phyloP scores from a whole-genome alignment of 768 basidiomycete genomes.

The Mycena kentingensis region DNA sequence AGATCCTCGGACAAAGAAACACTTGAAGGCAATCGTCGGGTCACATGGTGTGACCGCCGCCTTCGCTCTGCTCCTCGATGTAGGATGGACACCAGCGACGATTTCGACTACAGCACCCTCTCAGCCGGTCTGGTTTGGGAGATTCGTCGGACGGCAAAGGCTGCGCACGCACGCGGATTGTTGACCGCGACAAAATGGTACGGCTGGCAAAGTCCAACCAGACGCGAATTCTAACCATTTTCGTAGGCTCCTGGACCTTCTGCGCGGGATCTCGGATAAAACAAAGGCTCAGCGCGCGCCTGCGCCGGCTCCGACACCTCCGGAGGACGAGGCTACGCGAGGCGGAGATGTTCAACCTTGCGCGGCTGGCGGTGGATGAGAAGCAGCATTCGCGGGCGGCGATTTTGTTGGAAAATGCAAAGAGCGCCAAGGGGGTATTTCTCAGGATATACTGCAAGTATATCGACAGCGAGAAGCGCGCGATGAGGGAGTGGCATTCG shows the following conservation, averaged over 20 bases:
- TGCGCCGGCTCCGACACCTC: slow-evolving; percentile 23
- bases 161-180: slow-evolving; percentile 56
- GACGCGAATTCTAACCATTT: background rate
- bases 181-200: slow-evolving; percentile 55
- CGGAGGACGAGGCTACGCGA: slow-evolving; percentile 47
- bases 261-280: slow-evolving; percentile 43
- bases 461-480: slow-evolving; percentile 42
- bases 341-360: slow-evolving; percentile 55
- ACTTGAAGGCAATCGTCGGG: too few relatives aligned
- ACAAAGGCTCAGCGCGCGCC: slow-evolving; percentile 30
- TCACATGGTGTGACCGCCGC: too few relatives aligned
- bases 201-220: slow-evolving; percentile 11
- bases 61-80: too few relatives aligned
- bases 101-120: slow-evolving; percentile 32
- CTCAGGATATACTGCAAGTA: slow-evolving; percentile 18
- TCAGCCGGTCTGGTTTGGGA: slow-evolving; percentile 38
- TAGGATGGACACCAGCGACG: background rate
- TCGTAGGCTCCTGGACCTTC: slow-evolving; percentile 56
- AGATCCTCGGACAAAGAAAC: too few relatives aligned
- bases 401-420: slow-evolving; percentile 48
- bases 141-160: slow-evolving; percentile 49
- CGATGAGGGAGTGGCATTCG: slow-evolving; percentile 65
- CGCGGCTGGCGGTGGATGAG: slow-evolving; percentile 53
- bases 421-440: slow-evolving; percentile 40
- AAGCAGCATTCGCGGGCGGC: slow-evolving; percentile 64